A percentile compares a stretch with the other conserved stretches of the same genome.
Evolutionary conservation across 352 stramenopile genomes (phyloP).

Genomic region (Thalassiosira sp.): DNA sequence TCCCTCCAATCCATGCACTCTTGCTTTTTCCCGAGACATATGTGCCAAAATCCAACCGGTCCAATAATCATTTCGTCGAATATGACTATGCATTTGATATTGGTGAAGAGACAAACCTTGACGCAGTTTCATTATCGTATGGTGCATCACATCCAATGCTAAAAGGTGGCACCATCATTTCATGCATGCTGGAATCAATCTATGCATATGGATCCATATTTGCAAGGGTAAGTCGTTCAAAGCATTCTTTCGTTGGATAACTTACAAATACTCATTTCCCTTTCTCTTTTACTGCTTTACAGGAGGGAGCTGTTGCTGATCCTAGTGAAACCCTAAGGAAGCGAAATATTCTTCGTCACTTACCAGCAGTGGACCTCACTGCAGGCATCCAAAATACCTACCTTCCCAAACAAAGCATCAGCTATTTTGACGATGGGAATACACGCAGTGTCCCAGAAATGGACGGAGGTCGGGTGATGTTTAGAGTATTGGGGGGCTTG

Average conservation of each 20-base stretch:
- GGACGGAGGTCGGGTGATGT: conserved; percentile 68
- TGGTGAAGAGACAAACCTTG: conserved; percentile 67
- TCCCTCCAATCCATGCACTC: conserved; percentile 68
- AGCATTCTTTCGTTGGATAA: too few relatives aligned
- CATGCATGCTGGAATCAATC: conserved; percentile 79
- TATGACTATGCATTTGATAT: conserved; percentile 83
- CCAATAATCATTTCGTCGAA: conserved; percentile 62
- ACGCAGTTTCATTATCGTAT: conserved; percentile 78
- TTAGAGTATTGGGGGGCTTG: conserved; percentile 71
- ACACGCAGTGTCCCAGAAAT: conserved; percentile 76
- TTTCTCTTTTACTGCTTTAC: too few relatives aligned
- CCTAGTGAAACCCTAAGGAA: conserved; percentile 69
- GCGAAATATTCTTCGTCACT: conserved; percentile 78
- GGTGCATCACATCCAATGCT: conserved; percentile 81
- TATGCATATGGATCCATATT: conserved; percentile 78
- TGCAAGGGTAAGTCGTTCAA: too few relatives aligned
- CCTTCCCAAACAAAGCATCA: conserved; percentile 72
- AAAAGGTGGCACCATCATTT: conserved; percentile 79
- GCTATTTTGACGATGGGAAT: conserved; percentile 81
- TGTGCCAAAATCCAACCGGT: conserved; percentile 40
- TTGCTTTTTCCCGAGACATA: conserved; percentile 77
- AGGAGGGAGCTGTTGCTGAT: conserved; percentile 72
- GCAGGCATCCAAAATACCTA: conserved; percentile 78
- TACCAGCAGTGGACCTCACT: conserved; percentile 79
- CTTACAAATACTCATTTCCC: too few relatives aligned